phyloP scores from a whole-genome alignment of 2,329 filamentous ascomycete species.

The Moelleriella libera region DNA sequence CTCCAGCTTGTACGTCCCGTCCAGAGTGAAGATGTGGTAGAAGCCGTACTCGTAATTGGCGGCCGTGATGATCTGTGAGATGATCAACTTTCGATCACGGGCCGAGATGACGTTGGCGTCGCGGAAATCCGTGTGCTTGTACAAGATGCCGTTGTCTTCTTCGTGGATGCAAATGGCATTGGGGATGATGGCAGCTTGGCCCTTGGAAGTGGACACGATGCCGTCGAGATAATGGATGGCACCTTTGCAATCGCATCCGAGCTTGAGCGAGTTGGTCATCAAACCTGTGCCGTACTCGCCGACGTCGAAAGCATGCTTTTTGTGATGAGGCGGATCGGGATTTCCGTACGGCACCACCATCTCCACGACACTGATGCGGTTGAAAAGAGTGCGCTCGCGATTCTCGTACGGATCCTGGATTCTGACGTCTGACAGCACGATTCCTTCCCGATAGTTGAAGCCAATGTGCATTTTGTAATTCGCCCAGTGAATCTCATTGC shows the following conservation, averaged over 20 bases:
- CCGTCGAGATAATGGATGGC: constrained; percentile 30
- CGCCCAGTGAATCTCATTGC: constrained; percentile 40
- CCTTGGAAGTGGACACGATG: constrained; percentile 23
- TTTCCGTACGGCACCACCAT: constrained; percentile 61
- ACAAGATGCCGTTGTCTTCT: constrained; percentile 40
- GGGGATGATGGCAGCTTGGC: constrained; percentile 54
- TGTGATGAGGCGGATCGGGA: constrained; percentile 45
- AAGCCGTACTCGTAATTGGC: constrained; percentile 49
- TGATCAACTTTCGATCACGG: constrained; percentile 42
- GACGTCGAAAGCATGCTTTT: constrained; percentile 57
- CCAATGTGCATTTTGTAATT: constrained; percentile 59
- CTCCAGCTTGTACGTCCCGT: constrained; percentile 52
- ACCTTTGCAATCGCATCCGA: constrained; percentile 51
- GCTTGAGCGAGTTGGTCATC: constrained; percentile 50
- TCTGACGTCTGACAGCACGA: constrained; percentile 53
- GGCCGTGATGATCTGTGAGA: constrained; percentile 51
- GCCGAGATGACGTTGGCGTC: constrained; percentile 43
- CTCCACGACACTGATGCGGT: constrained; percentile 53
- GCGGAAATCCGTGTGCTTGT: constrained; percentile 51
- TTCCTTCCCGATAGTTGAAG: constrained; percentile 58
- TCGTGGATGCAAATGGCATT: constrained; percentile 23
- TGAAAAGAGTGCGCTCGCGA: constrained; percentile 43
- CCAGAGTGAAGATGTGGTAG: constrained; percentile 22
- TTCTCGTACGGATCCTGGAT: constrained; percentile 38
- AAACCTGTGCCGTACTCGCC: constrained; percentile 52